phyloP scores from a whole-genome alignment of 257 asterid genomes.

The Scutellaria minor region DNA sequence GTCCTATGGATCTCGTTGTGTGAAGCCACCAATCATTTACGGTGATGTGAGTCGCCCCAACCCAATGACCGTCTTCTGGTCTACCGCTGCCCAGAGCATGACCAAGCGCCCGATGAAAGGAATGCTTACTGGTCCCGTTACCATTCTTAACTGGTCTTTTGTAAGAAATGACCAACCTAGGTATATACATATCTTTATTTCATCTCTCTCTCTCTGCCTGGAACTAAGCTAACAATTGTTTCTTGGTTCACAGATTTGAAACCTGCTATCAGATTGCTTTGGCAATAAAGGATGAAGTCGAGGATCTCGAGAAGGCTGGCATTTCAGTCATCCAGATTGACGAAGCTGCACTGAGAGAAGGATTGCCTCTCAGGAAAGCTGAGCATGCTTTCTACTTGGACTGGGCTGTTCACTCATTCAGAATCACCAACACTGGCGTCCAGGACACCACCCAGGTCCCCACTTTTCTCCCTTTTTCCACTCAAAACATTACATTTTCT shows the following conservation, averaged over 20 bases:
- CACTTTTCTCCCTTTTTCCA: conserved; percentile 4
- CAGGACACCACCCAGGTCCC: conserved; percentile 89
- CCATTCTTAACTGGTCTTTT: conserved; percentile 98
- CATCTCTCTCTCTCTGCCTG: too few species aligned
- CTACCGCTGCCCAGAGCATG: conserved; percentile 94
- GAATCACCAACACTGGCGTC: conserved; percentile 88
- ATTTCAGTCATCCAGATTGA: conserved; percentile 91
- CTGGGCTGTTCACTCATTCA: conserved; percentile 99
- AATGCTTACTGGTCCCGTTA: conserved; percentile 99
- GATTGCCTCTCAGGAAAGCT: conserved; percentile 89
- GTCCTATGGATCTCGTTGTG: conserved; percentile 97
- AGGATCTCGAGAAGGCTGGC: conserved; percentile 96
- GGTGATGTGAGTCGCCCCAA: conserved; percentile 99
- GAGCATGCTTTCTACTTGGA: conserved; percentile 93
- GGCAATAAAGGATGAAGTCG: conserved; percentile 96
- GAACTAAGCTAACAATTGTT: conserved; percentile 29
- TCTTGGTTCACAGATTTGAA: conserved; percentile 56
- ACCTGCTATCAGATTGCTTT: conserved; percentile 95
- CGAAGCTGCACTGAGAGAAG: conserved; percentile 97
- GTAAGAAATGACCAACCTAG: conserved; percentile 97
- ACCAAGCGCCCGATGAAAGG: conserved; percentile 99
- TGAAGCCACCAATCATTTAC: conserved; percentile 97
- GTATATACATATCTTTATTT: too few species aligned
- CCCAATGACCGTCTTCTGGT: conserved; percentile 98
- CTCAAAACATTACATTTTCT: neutral